Evolutionary conservation across 352 stramenopile species (phyloP).

Genomic region (Globisporangium abappressorium): DNA sequence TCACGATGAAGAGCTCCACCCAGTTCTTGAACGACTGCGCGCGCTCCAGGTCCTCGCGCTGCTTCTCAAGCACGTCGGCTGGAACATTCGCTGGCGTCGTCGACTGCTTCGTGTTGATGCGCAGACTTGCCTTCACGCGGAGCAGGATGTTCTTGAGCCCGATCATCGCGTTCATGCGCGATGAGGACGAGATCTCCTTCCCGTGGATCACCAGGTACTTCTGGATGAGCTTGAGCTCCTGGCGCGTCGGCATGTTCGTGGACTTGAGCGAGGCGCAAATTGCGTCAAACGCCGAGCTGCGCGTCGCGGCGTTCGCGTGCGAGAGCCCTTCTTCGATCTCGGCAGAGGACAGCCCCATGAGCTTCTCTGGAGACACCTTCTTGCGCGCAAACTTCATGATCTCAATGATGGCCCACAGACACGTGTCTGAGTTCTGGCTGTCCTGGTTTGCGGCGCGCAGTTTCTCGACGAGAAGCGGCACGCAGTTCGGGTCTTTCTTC

Average conservation of each 20-base stretch:
- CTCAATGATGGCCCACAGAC: slow-evolving; percentile 72
- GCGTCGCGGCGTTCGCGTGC: slow-evolving; percentile 55
- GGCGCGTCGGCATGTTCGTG: slow-evolving; percentile 56
- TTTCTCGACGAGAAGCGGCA: slow-evolving; percentile 43
- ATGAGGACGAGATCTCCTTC: slow-evolving; percentile 67
- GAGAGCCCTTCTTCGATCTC: slow-evolving; percentile 60
- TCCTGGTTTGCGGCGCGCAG: slow-evolving; percentile 29
- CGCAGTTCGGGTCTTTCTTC: slow-evolving; percentile 62
- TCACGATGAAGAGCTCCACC: slow-evolving; percentile 64
- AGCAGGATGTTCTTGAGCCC: slow-evolving; percentile 75
- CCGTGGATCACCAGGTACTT: slow-evolving; percentile 63
- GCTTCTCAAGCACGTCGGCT: slow-evolving; percentile 14
- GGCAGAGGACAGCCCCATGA: slow-evolving; percentile 40
- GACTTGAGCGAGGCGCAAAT: slow-evolving; percentile 79
- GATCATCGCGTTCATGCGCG: slow-evolving; percentile 71
- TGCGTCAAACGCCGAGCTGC: slow-evolving; percentile 72
- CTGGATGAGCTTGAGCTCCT: slow-evolving; percentile 63
- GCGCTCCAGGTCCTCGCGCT: slow-evolving; percentile 28
- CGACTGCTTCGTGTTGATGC: slow-evolving; percentile 30
- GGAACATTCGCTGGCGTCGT: neutral
- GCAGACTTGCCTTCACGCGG: slow-evolving; percentile 66
- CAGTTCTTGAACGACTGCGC: slow-evolving; percentile 58
- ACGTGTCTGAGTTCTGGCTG: slow-evolving; percentile 31
- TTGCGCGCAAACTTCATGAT: slow-evolving; percentile 80
- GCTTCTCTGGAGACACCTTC: slow-evolving; percentile 54